Conservation (phyloP, 139 green algal genomes). For the Limnomonas spitsbergensis region DNA sequence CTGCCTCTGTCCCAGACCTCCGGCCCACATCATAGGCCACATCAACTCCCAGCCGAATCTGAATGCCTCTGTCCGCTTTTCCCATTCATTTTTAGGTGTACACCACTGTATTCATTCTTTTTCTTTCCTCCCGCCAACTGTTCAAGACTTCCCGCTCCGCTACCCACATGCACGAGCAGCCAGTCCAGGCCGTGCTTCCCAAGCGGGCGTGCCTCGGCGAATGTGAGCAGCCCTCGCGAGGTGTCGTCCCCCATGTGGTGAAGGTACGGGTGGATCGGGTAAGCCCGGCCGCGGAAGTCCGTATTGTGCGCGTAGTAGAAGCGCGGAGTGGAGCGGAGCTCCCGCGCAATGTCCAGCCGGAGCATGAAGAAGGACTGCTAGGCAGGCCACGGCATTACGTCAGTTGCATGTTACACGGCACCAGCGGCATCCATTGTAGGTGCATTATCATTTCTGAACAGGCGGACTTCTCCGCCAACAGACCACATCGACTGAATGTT, state of each 20-base stretch:
- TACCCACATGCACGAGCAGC: slow-evolving; percentile 55
- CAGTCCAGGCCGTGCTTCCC: slow-evolving; percentile 78
- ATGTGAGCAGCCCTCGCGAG: slow-evolving; percentile 81
- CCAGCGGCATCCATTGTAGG: no score
- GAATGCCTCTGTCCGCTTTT: no score
- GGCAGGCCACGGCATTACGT: background rate
- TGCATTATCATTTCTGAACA: no score
- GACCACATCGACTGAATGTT: no score
- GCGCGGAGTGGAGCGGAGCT: background rate
- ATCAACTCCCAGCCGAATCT: no score
- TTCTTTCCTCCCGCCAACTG: no score
- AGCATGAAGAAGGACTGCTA: slow-evolving; percentile 6
- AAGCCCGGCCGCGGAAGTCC: slow-evolving; percentile 94
- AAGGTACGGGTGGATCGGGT: slow-evolving; percentile 92
- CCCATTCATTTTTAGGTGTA: no score
- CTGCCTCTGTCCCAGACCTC: no score
- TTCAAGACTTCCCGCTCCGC: no score
- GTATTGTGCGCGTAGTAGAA: slow-evolving; percentile 93
- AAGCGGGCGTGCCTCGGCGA: slow-evolving; percentile 68
- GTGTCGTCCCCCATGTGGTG: slow-evolving; percentile 91
- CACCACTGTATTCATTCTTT: no score
- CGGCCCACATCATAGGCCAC: no score
- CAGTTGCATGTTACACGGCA: slow-evolving; percentile 19
- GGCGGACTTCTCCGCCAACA: no score
- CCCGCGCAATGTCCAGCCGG: slow-evolving; percentile 6